Percentiles rank a stretch among this genome's conserved stretches.
Conservation (phyloP, 2,329 filamentous ascomycete species). For the Xylaria sp. region DNA sequence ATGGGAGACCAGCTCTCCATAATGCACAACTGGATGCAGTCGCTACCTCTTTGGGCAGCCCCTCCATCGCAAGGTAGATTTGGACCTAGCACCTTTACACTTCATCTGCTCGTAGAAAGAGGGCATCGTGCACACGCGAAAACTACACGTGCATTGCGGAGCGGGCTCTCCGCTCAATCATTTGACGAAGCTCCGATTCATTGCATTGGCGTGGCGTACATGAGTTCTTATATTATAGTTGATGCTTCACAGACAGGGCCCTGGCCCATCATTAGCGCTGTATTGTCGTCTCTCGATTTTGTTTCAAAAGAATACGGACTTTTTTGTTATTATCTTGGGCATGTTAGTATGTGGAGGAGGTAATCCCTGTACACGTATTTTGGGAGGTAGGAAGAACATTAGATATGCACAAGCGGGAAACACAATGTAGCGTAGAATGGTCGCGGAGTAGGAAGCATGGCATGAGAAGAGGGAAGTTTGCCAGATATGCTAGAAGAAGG, state of each 20-base stretch:
- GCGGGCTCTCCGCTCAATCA: conserved; percentile 38
- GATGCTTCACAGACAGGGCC: conserved; percentile 21
- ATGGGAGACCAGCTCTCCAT: conserved; percentile 82
- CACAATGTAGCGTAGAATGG: conserved; percentile 21
- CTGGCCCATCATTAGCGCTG: conserved; percentile 7
- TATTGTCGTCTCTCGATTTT: neutral
- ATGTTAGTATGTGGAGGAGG: conserved; percentile 3
- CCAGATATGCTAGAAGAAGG: conserved; percentile 4
- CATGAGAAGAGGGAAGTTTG: conserved; percentile 4
- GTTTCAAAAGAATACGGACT: conserved; percentile 17
- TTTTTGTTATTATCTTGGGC: conserved; percentile 8
- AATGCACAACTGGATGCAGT: conserved; percentile 84
- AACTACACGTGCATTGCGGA: conserved; percentile 29
- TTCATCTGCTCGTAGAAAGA: conserved; percentile 20
- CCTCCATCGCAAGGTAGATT: conserved; percentile 40
- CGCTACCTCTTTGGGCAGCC: conserved; percentile 59
- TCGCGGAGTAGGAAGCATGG: neutral
- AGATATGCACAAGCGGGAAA: conserved; percentile 29
- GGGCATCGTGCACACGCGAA: conserved; percentile 22
- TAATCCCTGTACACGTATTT: conserved; percentile 38
- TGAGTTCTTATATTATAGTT: conserved; percentile 30
- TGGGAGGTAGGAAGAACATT: conserved; percentile 25
- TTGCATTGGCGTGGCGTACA: conserved; percentile 47
- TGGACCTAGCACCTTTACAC: conserved; percentile 8
- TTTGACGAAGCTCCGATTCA: conserved; percentile 40